Evolutionary conservation across 345 rosid species (phyloP), one percentile per base, ranked within the genome.

Genomic region (Hirschfeldia incana): DNA sequence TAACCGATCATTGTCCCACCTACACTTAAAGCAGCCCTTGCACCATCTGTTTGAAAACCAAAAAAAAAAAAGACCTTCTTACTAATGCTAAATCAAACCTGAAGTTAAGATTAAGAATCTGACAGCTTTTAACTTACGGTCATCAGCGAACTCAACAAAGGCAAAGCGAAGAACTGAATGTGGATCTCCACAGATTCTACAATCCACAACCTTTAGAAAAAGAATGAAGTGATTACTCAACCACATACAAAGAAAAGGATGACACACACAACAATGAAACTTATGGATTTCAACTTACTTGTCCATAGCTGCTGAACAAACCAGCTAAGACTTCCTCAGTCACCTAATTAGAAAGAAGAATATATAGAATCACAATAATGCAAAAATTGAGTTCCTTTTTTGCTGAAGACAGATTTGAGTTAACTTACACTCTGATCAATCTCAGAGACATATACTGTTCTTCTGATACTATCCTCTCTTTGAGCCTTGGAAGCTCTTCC

Each of bases 141-240:
- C 97, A 84, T 91, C 91, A 59, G 95, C 85, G 77, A 93, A 93
- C 84, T 93, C 97, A 70, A 91, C 91, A 78, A 93, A 93, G 16
- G 97, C 97, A 87, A 93, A 91, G 37, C 95, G 94, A 82, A 93
- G 97, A 84, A 89, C 89, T 30, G 98, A 93, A 85, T 88, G 86
- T 61, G 97, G 94, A 88, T 93, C 97, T 49, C 94, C 95, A 81
- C 97, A 93, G 68, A 93, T 88, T 78, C 98, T 86, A 82, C 98
- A 93, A 84, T 91, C 97, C 82, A 93, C 92, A 86, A 93, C 95
- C 98, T 93, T 85, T 60, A 83, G 8, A 74, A 74, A 34, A 63
- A 69, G 37, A 80, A 37, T 42, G 61, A 55, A 63, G 69, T 44
- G 76, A 30, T 39, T 15, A 64, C 63, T 36, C 29, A 30, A 61